phyloP scores from a whole-genome alignment of 495 filamentous ascomycete species.

The Podospora comata region DNA sequence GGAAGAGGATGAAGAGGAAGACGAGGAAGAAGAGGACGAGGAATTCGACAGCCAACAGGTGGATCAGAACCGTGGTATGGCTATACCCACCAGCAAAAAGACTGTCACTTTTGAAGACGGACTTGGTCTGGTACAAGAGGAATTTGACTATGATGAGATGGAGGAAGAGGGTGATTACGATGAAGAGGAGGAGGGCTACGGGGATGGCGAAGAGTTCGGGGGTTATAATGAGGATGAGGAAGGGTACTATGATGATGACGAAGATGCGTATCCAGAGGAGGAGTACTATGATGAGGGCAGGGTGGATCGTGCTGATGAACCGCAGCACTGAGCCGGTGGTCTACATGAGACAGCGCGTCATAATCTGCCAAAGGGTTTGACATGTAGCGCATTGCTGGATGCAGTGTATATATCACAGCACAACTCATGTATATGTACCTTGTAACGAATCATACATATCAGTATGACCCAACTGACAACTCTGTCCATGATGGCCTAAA shows the following conservation, averaged over 20 bases:
- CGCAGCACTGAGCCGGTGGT: background rate
- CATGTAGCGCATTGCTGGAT: background rate
- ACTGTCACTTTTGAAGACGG: background rate
- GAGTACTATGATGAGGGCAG: constrained; percentile 18
- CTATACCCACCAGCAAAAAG: background rate
- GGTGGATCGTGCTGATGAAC: constrained; percentile 22
- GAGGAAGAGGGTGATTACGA: constrained; percentile 8
- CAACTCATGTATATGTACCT: background rate
- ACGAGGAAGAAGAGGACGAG: constrained; percentile 18
- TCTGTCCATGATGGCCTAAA: background rate
- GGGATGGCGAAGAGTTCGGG: constrained; percentile 13
- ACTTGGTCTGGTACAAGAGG: background rate
- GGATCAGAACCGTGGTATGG: constrained; percentile 2
- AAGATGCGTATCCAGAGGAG: constrained; percentile 13
- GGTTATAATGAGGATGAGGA: constrained; percentile 14
- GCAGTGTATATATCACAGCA: background rate
- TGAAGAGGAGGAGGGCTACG: constrained; percentile 13
- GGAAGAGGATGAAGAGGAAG: constrained; percentile 23
- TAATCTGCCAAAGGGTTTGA: background rate
- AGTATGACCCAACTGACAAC: background rate
- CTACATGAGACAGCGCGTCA: background rate
- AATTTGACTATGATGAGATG: constrained; percentile 7
- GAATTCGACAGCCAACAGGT: constrained; percentile 2
- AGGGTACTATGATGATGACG: constrained; percentile 16
- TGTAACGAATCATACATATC: background rate